A percentile compares a stretch with the other conserved stretches of the same genome.
Evolutionary conservation across 805 yeast species (phyloP).

Genomic region (Saccharomycopsis fodiens): DNA sequence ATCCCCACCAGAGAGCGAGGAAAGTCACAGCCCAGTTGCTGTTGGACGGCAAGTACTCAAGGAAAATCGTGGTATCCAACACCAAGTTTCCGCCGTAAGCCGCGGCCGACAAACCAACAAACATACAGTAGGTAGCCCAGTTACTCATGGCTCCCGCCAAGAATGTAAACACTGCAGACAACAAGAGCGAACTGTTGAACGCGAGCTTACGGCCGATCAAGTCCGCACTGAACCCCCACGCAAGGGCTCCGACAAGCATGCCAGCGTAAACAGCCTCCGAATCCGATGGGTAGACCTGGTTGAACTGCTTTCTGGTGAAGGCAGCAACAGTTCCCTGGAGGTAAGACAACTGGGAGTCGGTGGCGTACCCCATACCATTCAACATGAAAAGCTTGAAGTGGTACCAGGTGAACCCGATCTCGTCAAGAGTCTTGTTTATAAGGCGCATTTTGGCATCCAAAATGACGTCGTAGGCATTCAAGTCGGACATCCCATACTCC

Average conservation of each 20-base stretch:
- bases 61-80: slow-evolving; percentile 44
- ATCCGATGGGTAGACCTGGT: slow-evolving; percentile 35
- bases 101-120: slow-evolving; percentile 37
- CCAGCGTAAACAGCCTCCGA: slow-evolving; percentile 44
- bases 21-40: slow-evolving; percentile 45
- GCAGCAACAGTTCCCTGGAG: slow-evolving; percentile 40
- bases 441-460: slow-evolving; percentile 34
- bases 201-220: slow-evolving; percentile 46
- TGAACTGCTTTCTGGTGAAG: slow-evolving; percentile 41
- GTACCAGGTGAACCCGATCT: slow-evolving; percentile 51
- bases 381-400: slow-evolving; percentile 42
- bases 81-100: slow-evolving; percentile 54
- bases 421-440: slow-evolving; percentile 46
- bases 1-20: slow-evolving; percentile 56
- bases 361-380: slow-evolving; percentile 51
- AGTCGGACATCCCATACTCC: slow-evolving; percentile 14
- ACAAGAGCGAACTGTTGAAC: slow-evolving; percentile 41
- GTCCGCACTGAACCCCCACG: slow-evolving; percentile 53
- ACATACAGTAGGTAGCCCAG: slow-evolving; percentile 43
- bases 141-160: slow-evolving; percentile 45
- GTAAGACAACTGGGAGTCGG: slow-evolving; percentile 44
- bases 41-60: slow-evolving; percentile 45
- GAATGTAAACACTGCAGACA: slow-evolving; percentile 45
- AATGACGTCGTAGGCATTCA: slow-evolving; percentile 27
- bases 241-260: slow-evolving; percentile 42